Base-by-base conservation (phyloP, 495 filamentous ascomycete species). In the Zalerion maritima region DNA sequence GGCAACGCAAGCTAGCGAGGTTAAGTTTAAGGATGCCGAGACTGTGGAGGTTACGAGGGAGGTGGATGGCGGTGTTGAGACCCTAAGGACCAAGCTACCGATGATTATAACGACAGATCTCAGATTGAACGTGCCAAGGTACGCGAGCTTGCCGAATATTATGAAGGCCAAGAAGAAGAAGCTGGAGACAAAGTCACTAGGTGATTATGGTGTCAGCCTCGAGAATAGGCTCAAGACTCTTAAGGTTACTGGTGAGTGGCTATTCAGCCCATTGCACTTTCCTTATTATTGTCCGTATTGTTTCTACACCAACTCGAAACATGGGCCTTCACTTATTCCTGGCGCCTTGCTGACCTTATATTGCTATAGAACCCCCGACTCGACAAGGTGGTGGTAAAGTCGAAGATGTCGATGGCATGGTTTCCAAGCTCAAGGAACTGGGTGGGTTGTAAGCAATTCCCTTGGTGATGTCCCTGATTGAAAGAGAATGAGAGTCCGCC, bases 81-180 rank as follows among this genome's bases (percentile, higher is more conserved):
- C 84, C 41, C 60, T 96, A 34, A 62, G 67, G 45, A 74, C 77
- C 11, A 75, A 75, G 61, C 50, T 97, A 55, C 89, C 89, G 0
- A 68, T 92, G 75, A 57, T 97, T 13, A 75, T 97, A 35, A 97
- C 89, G 35, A 92, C 89, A 36, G 89, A 97, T 71, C 53, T 97
- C 56, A 62, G 89, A 24, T 58, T 97, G 57, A 96, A 97, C 52
- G 81, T 91, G 69, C 91, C 89, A 32, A 58, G 91, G 29, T 97
- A 94, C 57, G 87, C 85, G 29, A 92, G 72, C 53, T 50, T 97
- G 66, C 87, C 83, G 42, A 94, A 94, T 56, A 96, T 97, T 35
- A 97, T 97, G 91, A 96, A 94, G 74, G 89, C 89, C 31, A 96
- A 96, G 79, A 97, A 96, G 80, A 97, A 96, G 75, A 78, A 78